Base-by-base conservation (phyloP, 2,329 filamentous ascomycete species). In the Diatrype stigma region DNA sequence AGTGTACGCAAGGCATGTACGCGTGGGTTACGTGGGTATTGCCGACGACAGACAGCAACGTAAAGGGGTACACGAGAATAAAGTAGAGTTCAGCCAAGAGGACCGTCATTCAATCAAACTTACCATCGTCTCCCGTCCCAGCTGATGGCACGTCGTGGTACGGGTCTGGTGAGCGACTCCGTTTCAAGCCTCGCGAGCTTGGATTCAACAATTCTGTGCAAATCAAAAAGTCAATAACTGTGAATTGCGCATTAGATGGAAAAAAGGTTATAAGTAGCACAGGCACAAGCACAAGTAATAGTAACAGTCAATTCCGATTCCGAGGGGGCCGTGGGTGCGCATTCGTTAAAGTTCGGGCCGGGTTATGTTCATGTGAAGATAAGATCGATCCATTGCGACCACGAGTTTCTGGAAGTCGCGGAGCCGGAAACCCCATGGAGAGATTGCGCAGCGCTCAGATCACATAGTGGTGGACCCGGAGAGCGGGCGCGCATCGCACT, bases 111-210 rank as follows among this genome's bases (percentile, higher is more conserved):
- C 34, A 17, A 6, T 16, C 12, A 68, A 67, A 85, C 87, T 75
- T 87, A 91, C 89, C 84, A 79, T 88, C 84, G 74, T 87, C 81
- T 76, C 83, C 85, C 67, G 82, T 77, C 61, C 79, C 80, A 59
- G 73, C 73, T 53, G 69, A 60, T 50, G 72, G 72, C 58, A 74
- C 69, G 65, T 84, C 80, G 69, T 77, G 78, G 72, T 84, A 82
- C 53, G 69, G 73, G 62, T 88, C 82, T 62, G 87, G 87, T 59
- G 90, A 92, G 58, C 87, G 85, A 77, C 83, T 88, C 70, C 90
- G 82, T 76, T 95, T 95, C 63, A 86, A 74, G 61, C 88, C 87
- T 69, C 89, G 85, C 59, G 85, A 64, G 71, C 67, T 74, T 76
- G 70, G 75, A 61, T 72, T 72, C 68, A 72, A 75, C 70, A 72